Percentiles rank a stretch among this genome's conserved stretches.
Conservation (phyloP, 164 flowering plant genomes). For the Vitis rupestris region DNA sequence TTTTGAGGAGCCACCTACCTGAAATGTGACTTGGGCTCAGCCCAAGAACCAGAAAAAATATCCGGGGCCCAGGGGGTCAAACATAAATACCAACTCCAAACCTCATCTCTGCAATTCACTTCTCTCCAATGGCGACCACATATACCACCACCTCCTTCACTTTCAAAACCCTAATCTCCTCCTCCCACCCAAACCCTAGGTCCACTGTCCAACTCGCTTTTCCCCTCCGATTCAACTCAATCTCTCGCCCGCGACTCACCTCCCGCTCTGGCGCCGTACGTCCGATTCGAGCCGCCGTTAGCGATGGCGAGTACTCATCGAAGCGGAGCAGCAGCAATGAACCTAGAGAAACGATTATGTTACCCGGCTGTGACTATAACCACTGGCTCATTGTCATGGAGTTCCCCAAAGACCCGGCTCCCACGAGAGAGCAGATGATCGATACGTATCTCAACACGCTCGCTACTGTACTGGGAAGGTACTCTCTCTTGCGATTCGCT, state of each 20-base stretch:
- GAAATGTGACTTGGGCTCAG: too few species aligned
- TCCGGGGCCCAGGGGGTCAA: too few species aligned
- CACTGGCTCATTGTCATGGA: constrained; percentile 99
- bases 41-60: too few species aligned
- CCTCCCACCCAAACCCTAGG: constrained; percentile 8
- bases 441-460: constrained; percentile 91
- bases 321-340: constrained; percentile 70
- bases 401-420: constrained; percentile 95
- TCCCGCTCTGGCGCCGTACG: neutral
- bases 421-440: constrained; percentile 96
- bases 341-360: constrained; percentile 83
- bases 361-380: constrained; percentile 95
- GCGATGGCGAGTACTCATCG: constrained; percentile 53
- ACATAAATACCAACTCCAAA: too few species aligned
- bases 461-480: constrained; percentile 96
- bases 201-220: neutral
- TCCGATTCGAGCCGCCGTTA: constrained; percentile 38
- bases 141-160: constrained; percentile 19
- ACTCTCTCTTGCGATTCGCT: neutral
- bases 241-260: constrained; percentile 16
- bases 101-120: too few species aligned
- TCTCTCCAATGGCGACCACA: constrained; percentile 31
- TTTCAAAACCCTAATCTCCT: constrained; percentile 35
- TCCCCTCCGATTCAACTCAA: constrained; percentile 18
- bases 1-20: too few species aligned